Conservation (phyloP, 202 grass and related monocot species). For the Alloteropsis angusta region DNA sequence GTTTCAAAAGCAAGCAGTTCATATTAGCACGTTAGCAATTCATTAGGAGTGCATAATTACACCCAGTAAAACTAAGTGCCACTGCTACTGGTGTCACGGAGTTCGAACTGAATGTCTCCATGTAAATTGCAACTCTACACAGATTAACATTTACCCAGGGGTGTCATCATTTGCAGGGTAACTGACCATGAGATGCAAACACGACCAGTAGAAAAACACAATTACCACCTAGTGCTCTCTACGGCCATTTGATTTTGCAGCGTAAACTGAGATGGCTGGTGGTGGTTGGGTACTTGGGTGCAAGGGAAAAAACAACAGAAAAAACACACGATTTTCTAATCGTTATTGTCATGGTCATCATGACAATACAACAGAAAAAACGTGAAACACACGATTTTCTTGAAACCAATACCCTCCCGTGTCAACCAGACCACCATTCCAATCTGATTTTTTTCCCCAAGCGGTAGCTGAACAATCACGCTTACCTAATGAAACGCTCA, state of each 20-base stretch:
- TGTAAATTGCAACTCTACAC: neutral
- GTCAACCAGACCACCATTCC: neutral
- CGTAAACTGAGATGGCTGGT: neutral
- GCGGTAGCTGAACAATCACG: neutral
- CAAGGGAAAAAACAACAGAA: neutral
- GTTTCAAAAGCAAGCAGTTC: neutral
- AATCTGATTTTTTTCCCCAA: no score
- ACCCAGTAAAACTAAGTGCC: neutral
- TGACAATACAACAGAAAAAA: neutral
- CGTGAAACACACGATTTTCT: neutral
- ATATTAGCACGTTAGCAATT: neutral
- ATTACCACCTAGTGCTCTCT: neutral
- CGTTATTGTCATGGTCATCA: neutral
- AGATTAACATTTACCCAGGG: neutral
- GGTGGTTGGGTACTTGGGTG: neutral
- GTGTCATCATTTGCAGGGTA: neutral
- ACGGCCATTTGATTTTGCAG: neutral
- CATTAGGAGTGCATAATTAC: neutral
- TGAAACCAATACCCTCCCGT: neutral
- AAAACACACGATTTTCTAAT: constrained; percentile 10
- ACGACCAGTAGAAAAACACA: neutral
- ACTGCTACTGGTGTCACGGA: neutral
- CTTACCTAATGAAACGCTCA: neutral
- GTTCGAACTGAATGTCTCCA: neutral
- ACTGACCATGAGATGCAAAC: neutral